Evolutionary conservation across 2,329 filamentous ascomycete species (phyloP), one percentile per base, ranked within the genome.

Genomic region (Nemania sp.): DNA sequence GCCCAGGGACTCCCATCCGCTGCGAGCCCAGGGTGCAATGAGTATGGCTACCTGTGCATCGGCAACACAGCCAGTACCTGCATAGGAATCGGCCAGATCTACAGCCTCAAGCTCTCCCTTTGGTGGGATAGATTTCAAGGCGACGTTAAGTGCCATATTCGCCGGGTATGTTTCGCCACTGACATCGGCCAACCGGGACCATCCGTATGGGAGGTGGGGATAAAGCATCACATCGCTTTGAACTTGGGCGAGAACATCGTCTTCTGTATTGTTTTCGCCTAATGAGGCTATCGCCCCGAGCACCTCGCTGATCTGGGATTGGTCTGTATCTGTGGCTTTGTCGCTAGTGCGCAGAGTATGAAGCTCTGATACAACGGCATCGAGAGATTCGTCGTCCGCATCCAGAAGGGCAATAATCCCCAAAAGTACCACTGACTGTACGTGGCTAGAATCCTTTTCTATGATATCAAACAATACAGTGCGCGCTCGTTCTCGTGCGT

Each of bases 351-450:
- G 83, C 41, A 97, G 78, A 2, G 75, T 77, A 41, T 90, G 80
- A 9, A 99, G 80, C 67, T 96, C 91, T 6, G 88, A 83, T 3
- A 84, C 79, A 0, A 96, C 91, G 0, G 91, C 92, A 50, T 91
- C 88, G 7, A 93, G 75, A 1, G 86, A 89, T 61, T 95, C 91
- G 17, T 79, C 76, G 65, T 97, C 92, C 14, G 84, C 79, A 54
- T 96, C 91, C 0, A 97, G 73, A 2, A 95, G 77, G 0, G 91
- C 90, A 61, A 97, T 89, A 2, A 90, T 86, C 0, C 91, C 92
- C 0, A 99, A 79, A 3, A 97, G 80, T 0, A 91, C 81, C 1
- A 95, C 83, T 0, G 91, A 88, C 58, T 86, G 87, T 1, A 96
- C 82, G 61, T 97, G 91, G 1, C 86, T 82, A 0, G 90, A 83